Evolutionary conservation across 2,329 filamentous ascomycete genomes (phyloP).

Genomic region (Oidium heveae): DNA sequence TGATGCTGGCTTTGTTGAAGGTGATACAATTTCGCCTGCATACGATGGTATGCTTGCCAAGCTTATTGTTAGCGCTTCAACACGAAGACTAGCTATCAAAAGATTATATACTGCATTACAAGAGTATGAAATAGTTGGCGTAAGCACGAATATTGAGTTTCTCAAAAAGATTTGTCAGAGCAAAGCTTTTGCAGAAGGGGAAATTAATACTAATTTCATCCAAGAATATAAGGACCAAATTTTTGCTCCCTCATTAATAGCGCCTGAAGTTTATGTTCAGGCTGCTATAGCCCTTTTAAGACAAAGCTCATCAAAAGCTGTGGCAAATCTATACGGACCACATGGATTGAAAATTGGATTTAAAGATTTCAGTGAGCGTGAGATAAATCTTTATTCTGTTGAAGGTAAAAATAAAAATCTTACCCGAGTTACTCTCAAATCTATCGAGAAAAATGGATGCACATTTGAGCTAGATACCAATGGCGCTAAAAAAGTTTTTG

Average conservation of each 20-base stretch:
- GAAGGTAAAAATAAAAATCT: constrained; percentile 1
- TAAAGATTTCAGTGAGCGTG: constrained; percentile 6
- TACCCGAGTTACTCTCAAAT: constrained; percentile 10
- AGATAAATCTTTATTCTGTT: constrained; percentile 9
- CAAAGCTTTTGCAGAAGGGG: constrained; percentile 56
- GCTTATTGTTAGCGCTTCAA: constrained; percentile 66
- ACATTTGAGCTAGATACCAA: constrained; percentile 21
- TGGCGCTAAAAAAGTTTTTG: constrained; percentile 16
- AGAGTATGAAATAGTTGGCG: constrained; percentile 76
- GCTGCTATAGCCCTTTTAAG: constrained; percentile 54
- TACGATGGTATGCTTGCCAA: constrained; percentile 99
- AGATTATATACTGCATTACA: constrained; percentile 60
- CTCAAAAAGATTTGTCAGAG: constrained; percentile 68
- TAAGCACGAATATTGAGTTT: constrained; percentile 92
- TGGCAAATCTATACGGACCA: constrained; percentile 16
- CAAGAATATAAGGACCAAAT: constrained; percentile 63
- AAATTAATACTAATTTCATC: constrained; percentile 93
- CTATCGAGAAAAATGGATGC: constrained; percentile 15
- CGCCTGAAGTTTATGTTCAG: constrained; percentile 59
- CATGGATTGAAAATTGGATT: constrained; percentile 26
- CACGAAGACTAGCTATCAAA: constrained; percentile 55
- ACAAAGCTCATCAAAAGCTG: constrained; percentile 18
- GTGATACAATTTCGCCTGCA: constrained; percentile 76
- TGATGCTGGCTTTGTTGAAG: constrained; percentile 76
- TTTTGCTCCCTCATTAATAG: constrained; percentile 35